Evolutionary conservation across 192 early-diverging fungal genomes (phyloP), one percentile per base, ranked within the genome.

Genomic region (Chytriomyces hyalinus): DNA sequence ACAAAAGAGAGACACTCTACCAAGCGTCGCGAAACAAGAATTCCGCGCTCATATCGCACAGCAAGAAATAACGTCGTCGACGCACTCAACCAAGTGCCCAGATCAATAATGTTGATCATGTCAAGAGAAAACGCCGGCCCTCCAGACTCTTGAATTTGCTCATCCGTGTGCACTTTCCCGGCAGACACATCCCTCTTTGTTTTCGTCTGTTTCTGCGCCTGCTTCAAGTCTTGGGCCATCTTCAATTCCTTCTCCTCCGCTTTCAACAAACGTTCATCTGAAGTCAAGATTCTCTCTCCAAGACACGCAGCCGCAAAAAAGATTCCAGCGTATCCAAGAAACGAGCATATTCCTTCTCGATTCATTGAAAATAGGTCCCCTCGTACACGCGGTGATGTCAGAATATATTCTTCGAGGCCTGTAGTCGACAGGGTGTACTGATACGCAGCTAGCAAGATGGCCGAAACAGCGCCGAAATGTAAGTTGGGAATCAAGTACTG

Each of bases 281-380:
- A 84, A 44, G 80, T 81, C 67, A 90, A 87, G 47, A 92, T 82
- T 69, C 84, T 83, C 6, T 77, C 79, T 3, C 97, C 97, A 17
- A 92, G 79, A 71, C 91, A 91, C 47, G 94, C 86, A 0, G 92
- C 92, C 48, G 94, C 75, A 46, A 95, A 78, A 75, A 93, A 97
- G 47, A 97, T 93, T 1, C 92, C 77, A 57, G 93, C 81, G 77
- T 96, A 99, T 1, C 96, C 93, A 65, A 88, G 65, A 64, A 97
- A 92, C 47, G 92, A 94, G 61, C 87, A 91, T 45, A 97, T 87
- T 11, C 97, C 97, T 79, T 99, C 97, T 61, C 92, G 90, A 85
- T 99, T 99, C 70, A 92, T 90, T 44, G 88, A 91, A 22, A 99
- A 73, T 0, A 97, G 70, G 68, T 86, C 86, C 5, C 61, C 65